A percentile compares a stretch with the other conserved stretches of the same genome.
Evolutionary conservation across 345 rosid genomes (phyloP).

Genomic region (Eucalyptus grandis): DNA sequence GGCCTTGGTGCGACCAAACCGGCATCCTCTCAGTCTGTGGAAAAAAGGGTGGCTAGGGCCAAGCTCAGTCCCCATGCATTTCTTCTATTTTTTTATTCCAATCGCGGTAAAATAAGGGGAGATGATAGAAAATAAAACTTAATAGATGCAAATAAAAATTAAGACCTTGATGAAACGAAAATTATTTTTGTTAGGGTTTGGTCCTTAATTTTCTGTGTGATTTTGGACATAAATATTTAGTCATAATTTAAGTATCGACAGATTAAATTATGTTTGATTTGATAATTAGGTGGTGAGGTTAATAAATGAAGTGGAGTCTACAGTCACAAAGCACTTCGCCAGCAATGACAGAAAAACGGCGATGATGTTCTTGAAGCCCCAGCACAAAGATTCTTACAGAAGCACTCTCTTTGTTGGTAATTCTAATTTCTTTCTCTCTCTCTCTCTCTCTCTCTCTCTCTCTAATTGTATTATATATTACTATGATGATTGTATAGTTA

Average conservation of each 20-base stretch:
- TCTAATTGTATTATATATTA: neutral
- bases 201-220: neutral
- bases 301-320: constrained; percentile 98
- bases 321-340: constrained; percentile 91
- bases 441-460: neutral
- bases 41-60: too few species aligned
- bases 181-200: neutral
- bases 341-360: constrained; percentile 92
- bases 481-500: neutral
- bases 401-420: constrained; percentile 95
- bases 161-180: neutral
- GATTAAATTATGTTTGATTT: neutral
- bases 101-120: too few species aligned
- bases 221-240: too few species aligned
- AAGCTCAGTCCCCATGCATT: too few species aligned
- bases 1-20: too few species aligned
- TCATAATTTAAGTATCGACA: fast-evolving
- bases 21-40: too few species aligned
- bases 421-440: too few species aligned
- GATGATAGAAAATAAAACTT: too few species aligned
- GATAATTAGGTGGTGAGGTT: constrained; percentile 53
- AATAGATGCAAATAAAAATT: too few species aligned
- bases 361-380: constrained; percentile 89
- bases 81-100: too few species aligned
- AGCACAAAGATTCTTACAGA: constrained; percentile 85